Evolutionary conservation across 352 stramenopile genomes (phyloP).

Genomic region (Phytophthora fragariaefolia): DNA sequence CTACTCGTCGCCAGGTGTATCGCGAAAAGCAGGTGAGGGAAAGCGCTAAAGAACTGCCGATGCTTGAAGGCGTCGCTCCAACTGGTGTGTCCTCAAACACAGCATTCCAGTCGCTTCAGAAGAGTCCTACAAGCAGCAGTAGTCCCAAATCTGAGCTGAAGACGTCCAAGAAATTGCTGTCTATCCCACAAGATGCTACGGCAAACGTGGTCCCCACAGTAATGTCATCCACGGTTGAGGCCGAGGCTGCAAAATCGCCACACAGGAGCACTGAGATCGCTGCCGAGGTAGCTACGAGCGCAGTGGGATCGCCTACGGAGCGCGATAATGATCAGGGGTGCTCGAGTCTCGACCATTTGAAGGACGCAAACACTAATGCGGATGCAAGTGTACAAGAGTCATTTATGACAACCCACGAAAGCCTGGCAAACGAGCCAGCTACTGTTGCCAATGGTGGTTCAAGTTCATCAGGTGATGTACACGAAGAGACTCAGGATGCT

Average conservation of each 20-base stretch:
- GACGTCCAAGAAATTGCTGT: constrained; percentile 1
- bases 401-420: background rate
- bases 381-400: background rate
- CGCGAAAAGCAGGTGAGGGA: constrained; percentile 61
- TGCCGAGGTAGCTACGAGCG: background rate
- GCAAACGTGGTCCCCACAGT: background rate
- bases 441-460: constrained; percentile 21
- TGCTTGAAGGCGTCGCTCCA: constrained; percentile 1
- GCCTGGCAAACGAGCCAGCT: background rate
- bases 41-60: constrained; percentile 13
- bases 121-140: constrained; percentile 12
- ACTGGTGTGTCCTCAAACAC: constrained; percentile 3
- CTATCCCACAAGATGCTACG: background rate
- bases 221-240: background rate
- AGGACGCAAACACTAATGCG: background rate
- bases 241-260: background rate
- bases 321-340: background rate
- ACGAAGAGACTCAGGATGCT: constrained; percentile 4
- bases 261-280: background rate
- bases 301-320: background rate
- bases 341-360: background rate
- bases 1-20: constrained; percentile 58
- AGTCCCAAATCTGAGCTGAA: constrained; percentile 2
- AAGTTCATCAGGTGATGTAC: constrained; percentile 19
- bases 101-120: constrained; percentile 11